A percentile compares a stretch with the other conserved stretches of the same genome.
These are phyloP conservation scores for Microcos paniculata DNA, from an alignment of 345 rosid genomes.

Conservation along the genomic window DNA sequence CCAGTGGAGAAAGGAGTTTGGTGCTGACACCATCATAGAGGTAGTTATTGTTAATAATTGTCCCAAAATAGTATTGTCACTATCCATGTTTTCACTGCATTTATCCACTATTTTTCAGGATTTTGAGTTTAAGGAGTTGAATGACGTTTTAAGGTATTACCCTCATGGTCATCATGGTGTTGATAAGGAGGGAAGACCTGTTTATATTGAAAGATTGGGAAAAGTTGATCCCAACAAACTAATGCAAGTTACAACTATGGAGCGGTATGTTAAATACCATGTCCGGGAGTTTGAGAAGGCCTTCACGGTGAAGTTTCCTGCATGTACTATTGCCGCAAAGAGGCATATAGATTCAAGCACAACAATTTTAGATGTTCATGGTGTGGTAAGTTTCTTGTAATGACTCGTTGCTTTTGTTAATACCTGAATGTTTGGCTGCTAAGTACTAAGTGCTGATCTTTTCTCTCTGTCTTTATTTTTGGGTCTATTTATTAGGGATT, in stretches of 20 bases:
- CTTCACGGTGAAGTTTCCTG: conserved; percentile 79
- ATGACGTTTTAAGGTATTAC: conserved; percentile 75
- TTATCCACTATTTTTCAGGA: conserved; percentile 47
- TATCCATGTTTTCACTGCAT: conserved; percentile 11
- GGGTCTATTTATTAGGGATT: conserved; percentile 54
- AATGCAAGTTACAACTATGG: conserved; percentile 89
- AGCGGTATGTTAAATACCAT: conserved; percentile 82
- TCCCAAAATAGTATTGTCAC: conserved; percentile 6
- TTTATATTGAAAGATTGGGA: conserved; percentile 93
- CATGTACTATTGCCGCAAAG: conserved; percentile 88
- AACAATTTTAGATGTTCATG: conserved; percentile 96
- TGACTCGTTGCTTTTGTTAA: not conserved
- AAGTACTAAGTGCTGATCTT: not conserved
- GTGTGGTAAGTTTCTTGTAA: conserved; percentile 64
- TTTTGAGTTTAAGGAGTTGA: conserved; percentile 80
- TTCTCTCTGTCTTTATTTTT: conserved; percentile 8
- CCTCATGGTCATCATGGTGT: conserved; percentile 98
- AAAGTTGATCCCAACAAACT: conserved; percentile 83
- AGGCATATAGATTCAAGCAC: conserved; percentile 96
- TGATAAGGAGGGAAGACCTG: conserved; percentile 93
- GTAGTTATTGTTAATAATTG: conserved; percentile 32
- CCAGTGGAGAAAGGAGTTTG: conserved; percentile 92
- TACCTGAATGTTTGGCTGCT: not conserved
- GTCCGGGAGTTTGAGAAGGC: conserved; percentile 91
- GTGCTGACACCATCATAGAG: conserved; percentile 75